Conservation (phyloP, 106 monocot species). For the Platanthera zijinensis region DNA sequence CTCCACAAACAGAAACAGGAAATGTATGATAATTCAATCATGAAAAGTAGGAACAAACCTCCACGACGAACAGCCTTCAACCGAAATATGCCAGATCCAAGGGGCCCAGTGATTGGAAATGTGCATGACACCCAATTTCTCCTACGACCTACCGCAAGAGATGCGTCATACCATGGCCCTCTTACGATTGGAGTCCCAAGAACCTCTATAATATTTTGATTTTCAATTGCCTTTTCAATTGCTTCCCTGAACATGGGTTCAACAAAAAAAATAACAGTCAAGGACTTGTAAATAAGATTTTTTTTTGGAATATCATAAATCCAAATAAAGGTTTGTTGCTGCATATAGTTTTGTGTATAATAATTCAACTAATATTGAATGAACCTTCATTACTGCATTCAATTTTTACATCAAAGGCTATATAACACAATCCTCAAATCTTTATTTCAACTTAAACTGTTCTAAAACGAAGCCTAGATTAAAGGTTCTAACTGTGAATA, state of each 20-base stretch:
- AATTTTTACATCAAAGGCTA: neutral
- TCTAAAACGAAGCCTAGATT: neutral
- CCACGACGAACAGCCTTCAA: slow-evolving; percentile 73
- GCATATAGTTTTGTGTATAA: neutral
- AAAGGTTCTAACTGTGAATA: neutral
- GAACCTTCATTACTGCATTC: neutral
- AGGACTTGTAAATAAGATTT: neutral
- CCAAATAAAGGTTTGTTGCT: neutral
- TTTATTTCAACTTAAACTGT: neutral
- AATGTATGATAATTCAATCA: neutral
- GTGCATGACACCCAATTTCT: slow-evolving; percentile 85
- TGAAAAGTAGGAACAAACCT: slow-evolving; percentile 36
- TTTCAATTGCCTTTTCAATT: slow-evolving; percentile 78
- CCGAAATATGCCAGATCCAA: slow-evolving; percentile 70
- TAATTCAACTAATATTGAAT: neutral
- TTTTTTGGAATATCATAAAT: neutral
- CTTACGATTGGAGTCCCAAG: slow-evolving; percentile 84
- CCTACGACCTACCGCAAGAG: slow-evolving; percentile 70
- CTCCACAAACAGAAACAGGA: neutral
- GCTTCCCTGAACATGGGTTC: slow-evolving; percentile 54
- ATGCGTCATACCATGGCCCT: slow-evolving; percentile 93
- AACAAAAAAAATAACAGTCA: neutral
- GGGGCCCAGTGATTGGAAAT: slow-evolving; percentile 88
- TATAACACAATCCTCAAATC: neutral
- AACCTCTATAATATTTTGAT: slow-evolving; percentile 58